These are phyloP conservation scores for Phylloporus sp. DNA, from an alignment of 768 basidiomycete species.

Conservation along the genomic window DNA sequence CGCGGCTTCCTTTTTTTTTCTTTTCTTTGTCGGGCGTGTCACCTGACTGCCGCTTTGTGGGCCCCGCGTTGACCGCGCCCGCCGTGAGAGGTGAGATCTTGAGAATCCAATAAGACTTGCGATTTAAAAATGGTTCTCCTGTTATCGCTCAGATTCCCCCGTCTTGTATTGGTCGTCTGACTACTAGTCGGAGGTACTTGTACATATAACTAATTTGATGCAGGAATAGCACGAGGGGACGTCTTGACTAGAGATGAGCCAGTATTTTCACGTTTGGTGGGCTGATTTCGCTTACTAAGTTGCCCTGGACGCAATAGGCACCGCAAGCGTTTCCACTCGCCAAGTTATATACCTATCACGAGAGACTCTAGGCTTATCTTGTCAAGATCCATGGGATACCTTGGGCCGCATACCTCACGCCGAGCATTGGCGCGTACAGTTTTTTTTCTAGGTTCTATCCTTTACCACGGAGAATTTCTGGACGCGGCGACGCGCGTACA, in stretches of 20 bases:
- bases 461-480: conserved; percentile 1
- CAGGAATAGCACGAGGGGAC: neutral
- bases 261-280: neutral
- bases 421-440: neutral
- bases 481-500: neutral
- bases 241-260: neutral
- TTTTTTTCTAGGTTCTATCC: neutral
- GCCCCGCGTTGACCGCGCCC: neutral
- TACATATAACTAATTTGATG: neutral
- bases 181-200: neutral
- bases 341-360: neutral
- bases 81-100: neutral
- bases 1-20: conserved; percentile 8
- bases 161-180: neutral
- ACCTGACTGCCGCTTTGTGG: neutral
- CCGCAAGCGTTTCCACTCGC: conserved; percentile 12
- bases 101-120: neutral
- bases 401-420: no score
- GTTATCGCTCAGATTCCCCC: neutral
- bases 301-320: neutral
- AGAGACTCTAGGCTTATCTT: neutral
- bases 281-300: neutral
- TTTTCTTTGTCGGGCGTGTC: neutral
- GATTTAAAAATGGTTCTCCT: neutral
- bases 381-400: neutral